phyloP scores from a whole-genome alignment of 1,284 basidiomycete species.

The Ganoderma lingzhi region DNA sequence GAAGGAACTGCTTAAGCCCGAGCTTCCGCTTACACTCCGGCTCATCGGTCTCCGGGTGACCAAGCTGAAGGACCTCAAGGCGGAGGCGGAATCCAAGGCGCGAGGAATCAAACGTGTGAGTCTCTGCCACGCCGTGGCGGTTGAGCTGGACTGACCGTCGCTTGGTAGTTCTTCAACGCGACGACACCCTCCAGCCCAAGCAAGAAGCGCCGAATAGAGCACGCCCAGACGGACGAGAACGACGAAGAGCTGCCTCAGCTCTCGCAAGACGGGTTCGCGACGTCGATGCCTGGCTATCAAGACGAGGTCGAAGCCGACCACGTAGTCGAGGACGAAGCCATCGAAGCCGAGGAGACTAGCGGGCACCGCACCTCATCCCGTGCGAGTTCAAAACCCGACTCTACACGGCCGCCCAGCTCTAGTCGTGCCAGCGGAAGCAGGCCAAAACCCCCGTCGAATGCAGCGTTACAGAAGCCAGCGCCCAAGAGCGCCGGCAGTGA shows the following conservation, averaged over 20 bases:
- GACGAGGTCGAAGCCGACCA: constrained; percentile 54
- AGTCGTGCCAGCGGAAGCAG: background rate
- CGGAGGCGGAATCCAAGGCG: constrained; percentile 49
- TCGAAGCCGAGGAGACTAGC: constrained; percentile 3
- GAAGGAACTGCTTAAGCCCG: constrained; percentile 81
- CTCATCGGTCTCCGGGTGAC: constrained; percentile 87
- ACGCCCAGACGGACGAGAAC: constrained; percentile 24
- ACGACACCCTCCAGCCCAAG: constrained; percentile 42
- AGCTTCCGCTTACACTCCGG: constrained; percentile 80
- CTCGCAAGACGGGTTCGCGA: constrained; percentile 42
- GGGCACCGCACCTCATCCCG: background rate
- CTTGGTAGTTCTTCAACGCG: constrained; percentile 63
- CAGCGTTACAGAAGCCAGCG: background rate
- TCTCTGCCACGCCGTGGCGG: background rate
- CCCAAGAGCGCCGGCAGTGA: background rate
- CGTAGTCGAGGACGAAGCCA: constrained; percentile 4
- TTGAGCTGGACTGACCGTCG: background rate
- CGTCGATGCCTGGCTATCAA: constrained; percentile 62
- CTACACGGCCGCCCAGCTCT: background rate
- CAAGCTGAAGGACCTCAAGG: constrained; percentile 82
- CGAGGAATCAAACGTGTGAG: constrained; percentile 73
- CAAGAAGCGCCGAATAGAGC: constrained; percentile 40
- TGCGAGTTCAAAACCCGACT: constrained; percentile 7
- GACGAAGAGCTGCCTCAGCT: constrained; percentile 40
- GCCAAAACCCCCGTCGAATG: constrained; percentile 4